Conservation (phyloP, 352 stramenopile genomes). For the Pythium pyrilobum region DNA sequence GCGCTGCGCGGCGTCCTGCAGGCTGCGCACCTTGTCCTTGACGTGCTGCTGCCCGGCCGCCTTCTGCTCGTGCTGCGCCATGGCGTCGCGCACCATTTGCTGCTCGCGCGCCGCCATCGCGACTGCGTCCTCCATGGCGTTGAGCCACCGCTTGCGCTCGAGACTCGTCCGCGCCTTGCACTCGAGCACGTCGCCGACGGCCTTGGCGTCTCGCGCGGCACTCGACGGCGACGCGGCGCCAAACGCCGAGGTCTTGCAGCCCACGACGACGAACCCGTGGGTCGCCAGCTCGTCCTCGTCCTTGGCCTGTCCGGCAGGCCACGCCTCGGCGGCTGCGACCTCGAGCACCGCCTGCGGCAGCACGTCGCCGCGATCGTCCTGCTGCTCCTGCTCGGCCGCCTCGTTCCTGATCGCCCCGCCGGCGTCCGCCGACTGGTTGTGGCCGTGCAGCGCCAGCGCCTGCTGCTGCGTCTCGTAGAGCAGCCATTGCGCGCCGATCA, state of each 20-base stretch:
- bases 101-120: conserved; percentile 22
- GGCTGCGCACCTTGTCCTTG: conserved; percentile 42
- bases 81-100: conserved; percentile 28
- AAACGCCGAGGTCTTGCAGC: conserved; percentile 7
- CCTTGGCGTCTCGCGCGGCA: not conserved
- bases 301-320: not conserved
- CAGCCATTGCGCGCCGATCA: conserved; percentile 66
- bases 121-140: conserved; percentile 59
- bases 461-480: conserved; percentile 65
- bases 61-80: conserved; percentile 35
- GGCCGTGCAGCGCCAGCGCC: conserved; percentile 25
- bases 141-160: conserved; percentile 63
- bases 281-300: conserved; percentile 17
- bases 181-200: conserved; percentile 27
- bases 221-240: not conserved
- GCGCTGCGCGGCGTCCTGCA: conserved; percentile 42
- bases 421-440: conserved; percentile 12
- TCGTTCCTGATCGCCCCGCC: not conserved
- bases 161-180: conserved; percentile 57
- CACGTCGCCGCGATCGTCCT: conserved; percentile 4
- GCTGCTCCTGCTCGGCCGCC: too few species aligned
- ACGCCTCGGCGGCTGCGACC: conserved; percentile 24
- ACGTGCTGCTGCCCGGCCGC: conserved; percentile 33
- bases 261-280: conserved; percentile 21
- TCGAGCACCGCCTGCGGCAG: conserved; percentile 53